phyloP scores from a whole-genome alignment of 768 basidiomycete genomes.

The Mrakia hoshinonis region DNA sequence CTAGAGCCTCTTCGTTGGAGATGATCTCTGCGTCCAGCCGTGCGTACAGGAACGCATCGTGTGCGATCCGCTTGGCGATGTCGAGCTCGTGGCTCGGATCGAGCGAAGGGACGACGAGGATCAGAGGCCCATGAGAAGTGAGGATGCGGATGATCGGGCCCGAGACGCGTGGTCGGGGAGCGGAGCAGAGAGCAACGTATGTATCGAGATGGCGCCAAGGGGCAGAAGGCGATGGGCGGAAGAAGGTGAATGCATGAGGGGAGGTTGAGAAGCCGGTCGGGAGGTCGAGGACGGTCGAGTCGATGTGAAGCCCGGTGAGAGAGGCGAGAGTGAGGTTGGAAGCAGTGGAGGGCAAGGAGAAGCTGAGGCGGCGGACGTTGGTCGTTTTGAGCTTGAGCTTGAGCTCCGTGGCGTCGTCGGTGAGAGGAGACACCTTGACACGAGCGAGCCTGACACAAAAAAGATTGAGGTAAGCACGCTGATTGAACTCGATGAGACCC shows the following conservation, averaged over 20 bases:
- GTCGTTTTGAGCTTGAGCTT: background rate
- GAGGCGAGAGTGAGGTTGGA: background rate
- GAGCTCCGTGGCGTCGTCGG: background rate
- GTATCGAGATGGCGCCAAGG: background rate
- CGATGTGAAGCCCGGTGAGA: background rate
- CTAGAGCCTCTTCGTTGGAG: conserved; percentile 42
- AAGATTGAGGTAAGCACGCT: background rate
- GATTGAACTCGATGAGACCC: background rate
- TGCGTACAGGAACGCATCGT: conserved; percentile 60
- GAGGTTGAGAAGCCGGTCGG: background rate
- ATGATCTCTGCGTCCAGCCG: conserved; percentile 60
- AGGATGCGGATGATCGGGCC: conserved; percentile 64
- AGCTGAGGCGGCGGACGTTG: background rate
- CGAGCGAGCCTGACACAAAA: background rate
- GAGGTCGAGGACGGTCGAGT: background rate
- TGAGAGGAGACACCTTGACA: background rate
- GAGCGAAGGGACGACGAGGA: conserved; percentile 47
- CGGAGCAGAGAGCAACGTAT: background rate
- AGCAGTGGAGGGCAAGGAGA: background rate
- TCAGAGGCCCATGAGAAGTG: conserved; percentile 49
- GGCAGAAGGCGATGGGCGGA: background rate
- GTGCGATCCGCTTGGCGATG: conserved; percentile 58
- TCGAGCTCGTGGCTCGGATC: conserved; percentile 37
- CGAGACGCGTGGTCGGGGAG: conserved; percentile 36
- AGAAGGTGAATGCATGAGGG: background rate